These are phyloP conservation scores for Albatrellus ellisii DNA, from an alignment of 768 basidiomycete species.

Conservation along the genomic window DNA sequence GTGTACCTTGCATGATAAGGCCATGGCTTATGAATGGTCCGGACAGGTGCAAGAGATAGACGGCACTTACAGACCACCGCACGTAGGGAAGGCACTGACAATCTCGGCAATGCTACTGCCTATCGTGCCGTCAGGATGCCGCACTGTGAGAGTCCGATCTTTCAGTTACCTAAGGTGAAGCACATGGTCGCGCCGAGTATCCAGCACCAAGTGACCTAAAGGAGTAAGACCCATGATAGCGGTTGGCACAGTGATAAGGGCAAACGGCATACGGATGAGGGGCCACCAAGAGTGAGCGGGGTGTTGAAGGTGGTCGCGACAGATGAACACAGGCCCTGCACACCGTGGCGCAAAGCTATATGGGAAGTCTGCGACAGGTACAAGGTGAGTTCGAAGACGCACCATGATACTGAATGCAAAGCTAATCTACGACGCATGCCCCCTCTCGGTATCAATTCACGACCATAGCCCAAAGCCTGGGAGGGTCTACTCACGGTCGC, in stretches of 20 bases:
- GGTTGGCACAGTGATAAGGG: not conserved
- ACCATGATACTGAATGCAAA: slow-evolving; percentile 76
- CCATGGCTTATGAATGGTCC: not conserved
- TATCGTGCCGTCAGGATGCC: slow-evolving; percentile 8
- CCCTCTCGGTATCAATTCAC: not conserved
- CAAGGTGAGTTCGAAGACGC: not conserved
- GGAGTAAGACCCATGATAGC: not conserved
- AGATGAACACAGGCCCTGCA: slow-evolving; percentile 57
- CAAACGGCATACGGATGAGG: slow-evolving; percentile 39
- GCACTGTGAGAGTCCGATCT: no score
- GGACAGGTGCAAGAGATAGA: not conserved
- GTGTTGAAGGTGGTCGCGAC: slow-evolving; percentile 73
- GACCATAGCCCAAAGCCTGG: not conserved
- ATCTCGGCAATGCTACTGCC: slow-evolving; percentile 64
- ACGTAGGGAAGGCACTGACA: slow-evolving; percentile 64
- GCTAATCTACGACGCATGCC: slow-evolving; percentile 32
- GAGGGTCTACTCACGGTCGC: slow-evolving; percentile 40
- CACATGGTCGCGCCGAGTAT: slow-evolving; percentile 61
- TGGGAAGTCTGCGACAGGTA: not conserved
- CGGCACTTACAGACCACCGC: slow-evolving; percentile 58
- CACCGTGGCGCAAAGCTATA: not conserved
- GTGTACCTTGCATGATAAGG: slow-evolving; percentile 40
- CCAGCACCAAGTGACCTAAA: slow-evolving; percentile 60
- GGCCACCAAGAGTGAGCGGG: slow-evolving; percentile 54
- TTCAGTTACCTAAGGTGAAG: slow-evolving; percentile 48